A percentile compares a stretch with the other conserved stretches of the same genome.
Conservation (phyloP, 257 asterid species). For the Solanum chilense region DNA sequence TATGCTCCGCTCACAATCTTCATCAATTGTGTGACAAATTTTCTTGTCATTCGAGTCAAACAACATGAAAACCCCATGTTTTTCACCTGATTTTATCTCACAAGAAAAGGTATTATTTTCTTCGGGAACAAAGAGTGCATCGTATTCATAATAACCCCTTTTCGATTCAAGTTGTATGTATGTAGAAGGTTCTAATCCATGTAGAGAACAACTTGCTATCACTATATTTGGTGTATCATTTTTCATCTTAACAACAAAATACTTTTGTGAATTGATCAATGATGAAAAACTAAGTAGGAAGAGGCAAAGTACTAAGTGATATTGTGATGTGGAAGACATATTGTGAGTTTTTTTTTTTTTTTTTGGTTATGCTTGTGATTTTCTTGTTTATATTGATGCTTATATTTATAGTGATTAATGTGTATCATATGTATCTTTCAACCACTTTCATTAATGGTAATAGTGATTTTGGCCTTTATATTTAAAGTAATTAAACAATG, state of each 20-base stretch:
- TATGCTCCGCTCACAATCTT: neutral
- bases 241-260: neutral
- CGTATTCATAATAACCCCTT: too few species aligned
- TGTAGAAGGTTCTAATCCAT: neutral
- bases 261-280: neutral
- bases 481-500: too few species aligned
- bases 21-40: neutral
- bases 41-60: neutral
- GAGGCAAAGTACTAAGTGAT: neutral
- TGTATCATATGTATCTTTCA: neutral
- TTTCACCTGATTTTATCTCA: neutral
- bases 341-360: too few species aligned
- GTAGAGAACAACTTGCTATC: neutral
- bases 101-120: neutral
- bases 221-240: neutral
- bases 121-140: too few species aligned
- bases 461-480: too few species aligned
- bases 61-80: neutral
- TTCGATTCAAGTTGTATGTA: too few species aligned
- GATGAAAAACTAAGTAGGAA: neutral
- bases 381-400: neutral
- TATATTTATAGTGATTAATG: neutral
- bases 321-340: neutral
- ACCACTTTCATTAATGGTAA: too few species aligned
- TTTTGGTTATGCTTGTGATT: neutral